phyloP scores from a whole-genome alignment of 2,329 filamentous ascomycete species.

The Ampelomyces quisqualis region DNA sequence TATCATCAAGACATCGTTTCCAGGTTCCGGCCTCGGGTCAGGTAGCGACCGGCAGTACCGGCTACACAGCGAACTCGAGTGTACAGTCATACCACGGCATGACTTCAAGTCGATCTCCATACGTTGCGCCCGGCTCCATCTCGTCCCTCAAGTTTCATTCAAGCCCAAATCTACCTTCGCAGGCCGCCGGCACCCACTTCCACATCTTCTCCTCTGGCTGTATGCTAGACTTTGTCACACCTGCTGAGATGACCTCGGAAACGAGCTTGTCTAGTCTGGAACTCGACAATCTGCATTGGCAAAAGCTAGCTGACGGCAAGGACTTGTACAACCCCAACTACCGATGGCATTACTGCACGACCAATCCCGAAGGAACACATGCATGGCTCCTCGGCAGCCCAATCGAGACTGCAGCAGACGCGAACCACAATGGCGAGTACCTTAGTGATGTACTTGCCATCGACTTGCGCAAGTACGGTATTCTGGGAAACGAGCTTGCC shows the following conservation, averaged over 20 bases:
- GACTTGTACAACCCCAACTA: slow-evolving; percentile 92
- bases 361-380: slow-evolving; percentile 92
- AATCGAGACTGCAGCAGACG: slow-evolving; percentile 66
- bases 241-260: slow-evolving; percentile 84
- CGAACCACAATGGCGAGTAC: slow-evolving; percentile 79
- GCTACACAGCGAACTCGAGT: slow-evolving; percentile 73
- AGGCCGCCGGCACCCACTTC: slow-evolving; percentile 90
- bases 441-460: slow-evolving; percentile 93
- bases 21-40: slow-evolving; percentile 32
- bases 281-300: slow-evolving; percentile 84
- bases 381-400: slow-evolving; percentile 95
- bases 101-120: slow-evolving; percentile 49
- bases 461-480: slow-evolving; percentile 86
- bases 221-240: slow-evolving; percentile 90
- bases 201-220: slow-evolving; percentile 93
- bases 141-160: slow-evolving; percentile 88
- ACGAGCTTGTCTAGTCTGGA: slow-evolving; percentile 90
- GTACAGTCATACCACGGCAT: slow-evolving; percentile 57
- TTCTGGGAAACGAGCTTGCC: slow-evolving; percentile 74
- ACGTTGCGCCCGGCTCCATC: slow-evolving; percentile 74
- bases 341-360: slow-evolving; percentile 96
- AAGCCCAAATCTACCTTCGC: slow-evolving; percentile 80
- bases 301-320: slow-evolving; percentile 88
- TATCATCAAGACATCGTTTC: slow-evolving; percentile 36
- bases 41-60: slow-evolving; percentile 44